Evolutionary conservation across 2,329 filamentous ascomycete genomes (phyloP), one percentile per base, ranked within the genome.

Genomic region (Cladosporium sp.): DNA sequence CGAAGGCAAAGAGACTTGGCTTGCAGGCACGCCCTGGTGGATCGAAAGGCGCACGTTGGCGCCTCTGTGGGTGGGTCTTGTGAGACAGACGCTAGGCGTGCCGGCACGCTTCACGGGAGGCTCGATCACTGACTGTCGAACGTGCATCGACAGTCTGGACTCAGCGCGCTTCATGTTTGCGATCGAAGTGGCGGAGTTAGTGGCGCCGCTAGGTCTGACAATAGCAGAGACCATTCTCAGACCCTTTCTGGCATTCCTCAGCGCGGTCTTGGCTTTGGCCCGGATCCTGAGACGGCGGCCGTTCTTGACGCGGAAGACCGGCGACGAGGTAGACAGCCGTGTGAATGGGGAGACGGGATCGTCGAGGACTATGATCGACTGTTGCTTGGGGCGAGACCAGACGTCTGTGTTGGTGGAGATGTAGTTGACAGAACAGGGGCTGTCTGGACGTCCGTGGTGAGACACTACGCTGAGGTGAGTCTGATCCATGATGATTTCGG

Each of bases 361-460:
- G 12, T 33, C 18, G 12, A 18, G 11, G 37, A 40, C 37, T 16
- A 31, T 33, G n/a, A 6, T 55, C 28, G n/a, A 29, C 8, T 55
- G 52, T 31, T 21, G 28, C 16, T 29, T 55, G 52, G 28, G 52
- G n/a, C 29, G 52, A 55, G 52, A 55, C 52, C 52, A 29, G 57
- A 29, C 26, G 21, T 29, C 37, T n/a, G 40, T 33, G 58, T 61
- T 49, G 26, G 31, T n/a, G 10, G 46, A 52, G 44, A 62, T 28
- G 46, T 62, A 62, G 59, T 62, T 62, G 44, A 62, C 44, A 8
- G 59, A 62, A n/a, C 28, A 44, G n/a, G 46, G 59, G 44, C 33
- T 46, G 6, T 23, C 14, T 23, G 37, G 37, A 11, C 40, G 58
- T 7, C 14, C 14, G 33, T 40, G 23, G 58, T 18, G n/a, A 61